Evolutionary conservation across 2,329 filamentous ascomycete species (phyloP).

Genomic region (Penicillium oxalicum): DNA sequence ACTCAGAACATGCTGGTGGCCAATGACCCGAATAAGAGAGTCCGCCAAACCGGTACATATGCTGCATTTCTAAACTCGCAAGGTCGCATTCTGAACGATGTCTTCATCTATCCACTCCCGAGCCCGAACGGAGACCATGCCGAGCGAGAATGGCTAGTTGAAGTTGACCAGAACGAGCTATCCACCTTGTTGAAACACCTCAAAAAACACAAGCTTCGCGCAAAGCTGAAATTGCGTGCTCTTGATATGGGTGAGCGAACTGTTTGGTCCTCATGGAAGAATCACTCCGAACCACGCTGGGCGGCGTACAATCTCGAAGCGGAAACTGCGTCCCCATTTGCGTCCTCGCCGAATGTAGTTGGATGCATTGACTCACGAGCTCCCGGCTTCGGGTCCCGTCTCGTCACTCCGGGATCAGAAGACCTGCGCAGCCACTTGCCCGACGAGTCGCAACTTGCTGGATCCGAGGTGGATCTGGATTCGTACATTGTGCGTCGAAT

Average conservation of each 20-base stretch:
- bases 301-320: conserved; percentile 36
- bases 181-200: conserved; percentile 63
- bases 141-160: conserved; percentile 61
- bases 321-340: conserved; percentile 26
- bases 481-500: conserved; percentile 73
- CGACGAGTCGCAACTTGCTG: conserved; percentile 36
- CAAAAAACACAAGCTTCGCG: conserved; percentile 76
- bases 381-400: conserved; percentile 36
- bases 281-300: conserved; percentile 37
- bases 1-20: conserved; percentile 62
- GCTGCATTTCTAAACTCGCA: conserved; percentile 78
- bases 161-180: conserved; percentile 68
- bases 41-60: conserved; percentile 57
- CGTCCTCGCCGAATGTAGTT: conserved; percentile 22
- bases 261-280: conserved; percentile 72
- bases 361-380: conserved; percentile 38
- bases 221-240: conserved; percentile 65
- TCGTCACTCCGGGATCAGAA: conserved; percentile 34
- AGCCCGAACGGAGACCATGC: conserved; percentile 22
- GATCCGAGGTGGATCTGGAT: conserved; percentile 47
- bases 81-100: conserved; percentile 80
- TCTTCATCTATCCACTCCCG: conserved; percentile 72
- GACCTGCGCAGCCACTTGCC: conserved; percentile 28
- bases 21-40: conserved; percentile 33
- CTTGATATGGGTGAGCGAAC: conserved; percentile 59